These are phyloP conservation scores for Strobilomyces echinocephalus DNA, from an alignment of 768 basidiomycete genomes.

Conservation along the genomic window DNA sequence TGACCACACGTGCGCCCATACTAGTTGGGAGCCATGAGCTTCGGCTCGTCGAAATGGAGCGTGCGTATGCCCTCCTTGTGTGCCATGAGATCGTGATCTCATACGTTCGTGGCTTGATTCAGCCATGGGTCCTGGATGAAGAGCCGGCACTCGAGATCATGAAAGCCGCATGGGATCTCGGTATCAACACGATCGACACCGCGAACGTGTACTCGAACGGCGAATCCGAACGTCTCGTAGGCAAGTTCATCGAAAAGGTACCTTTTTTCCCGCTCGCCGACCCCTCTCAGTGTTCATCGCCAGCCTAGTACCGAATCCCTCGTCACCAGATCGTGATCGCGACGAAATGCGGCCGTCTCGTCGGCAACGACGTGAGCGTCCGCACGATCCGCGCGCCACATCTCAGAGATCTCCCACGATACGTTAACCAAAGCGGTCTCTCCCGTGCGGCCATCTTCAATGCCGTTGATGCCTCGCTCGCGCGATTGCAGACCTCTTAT, in stretches of 20 bases:
- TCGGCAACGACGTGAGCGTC: slow-evolving; percentile 4
- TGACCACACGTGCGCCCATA: neutral
- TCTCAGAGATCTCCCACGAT: slow-evolving; percentile 9
- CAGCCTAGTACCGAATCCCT: slow-evolving; percentile 28
- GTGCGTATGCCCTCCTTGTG: slow-evolving; percentile 10
- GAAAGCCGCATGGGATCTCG: slow-evolving; percentile 37
- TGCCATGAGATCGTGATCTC: neutral
- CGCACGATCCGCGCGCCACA: neutral
- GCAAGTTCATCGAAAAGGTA: no score
- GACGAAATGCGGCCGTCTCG: slow-evolving; percentile 24
- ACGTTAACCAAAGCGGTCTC: slow-evolving; percentile 32
- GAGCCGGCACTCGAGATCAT: slow-evolving; percentile 30
- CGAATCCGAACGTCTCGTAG: no score
- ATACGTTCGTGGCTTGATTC: neutral
- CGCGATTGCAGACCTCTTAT: slow-evolving; percentile 32
- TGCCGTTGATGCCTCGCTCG: slow-evolving; percentile 33
- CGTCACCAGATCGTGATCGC: slow-evolving; percentile 31
- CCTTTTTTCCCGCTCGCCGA: neutral
- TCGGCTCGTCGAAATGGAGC: slow-evolving; percentile 27
- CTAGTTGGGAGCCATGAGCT: slow-evolving; percentile 27
- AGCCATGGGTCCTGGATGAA: slow-evolving; percentile 27
- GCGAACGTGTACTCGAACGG: slow-evolving; percentile 12
- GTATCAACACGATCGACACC: slow-evolving; percentile 32
- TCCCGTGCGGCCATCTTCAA: slow-evolving; percentile 38
- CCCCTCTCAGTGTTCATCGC: slow-evolving; percentile 28